Evolutionary conservation across 352 stramenopile genomes (phyloP), one percentile per base, ranked within the genome.

Genomic region (Phytophthora sansomeana): DNA sequence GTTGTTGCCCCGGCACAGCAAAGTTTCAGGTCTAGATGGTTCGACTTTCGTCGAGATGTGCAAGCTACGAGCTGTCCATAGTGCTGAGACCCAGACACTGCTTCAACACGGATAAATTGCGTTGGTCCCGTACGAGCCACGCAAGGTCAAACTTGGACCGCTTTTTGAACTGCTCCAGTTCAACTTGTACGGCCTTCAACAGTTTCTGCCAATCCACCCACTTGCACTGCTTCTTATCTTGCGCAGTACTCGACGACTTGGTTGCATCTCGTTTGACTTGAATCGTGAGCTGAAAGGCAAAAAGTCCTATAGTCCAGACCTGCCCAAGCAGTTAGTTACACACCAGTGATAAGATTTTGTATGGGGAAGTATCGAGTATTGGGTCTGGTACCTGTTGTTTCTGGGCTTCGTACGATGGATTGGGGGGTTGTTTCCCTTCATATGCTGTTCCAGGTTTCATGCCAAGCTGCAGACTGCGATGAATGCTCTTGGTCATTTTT

Each of bases 401-500:
- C 17, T 58, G 61, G 19, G 41, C 32, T 49, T 63, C 35, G 48
- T 67, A 78, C 8, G 21, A 29, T 6, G 41, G 32, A 16, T 57
- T 63, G 10, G 35, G 35, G 6, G 42, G 47, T n/a, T 42, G 51
- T 17, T 49, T 41, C 2, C 47, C 10, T 41, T 35, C 35, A 13
- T n/a, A 38, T 17, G 13, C 9, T 39, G 28, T 14, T 17, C 38
- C 26, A 28, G 47, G 17, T 52, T 41, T 30, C 28, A 58, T 26
- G 9, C 10, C 33, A 26, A 61, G 39, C 6, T 74, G 39, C 30
- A 88, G 35, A 58, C 58, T 80, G 44, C 67, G 70, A 29, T 79
- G 63, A 41, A 92, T 79, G 4, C 80, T 72, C 44, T 74, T 81
- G 38, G 66, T 67, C 21, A 71, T 86, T 52, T 87, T 90, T 21